These are phyloP conservation scores for Dictyophora rubrovolvata DNA, from an alignment of 768 basidiomycete genomes.

Conservation along the genomic window DNA sequence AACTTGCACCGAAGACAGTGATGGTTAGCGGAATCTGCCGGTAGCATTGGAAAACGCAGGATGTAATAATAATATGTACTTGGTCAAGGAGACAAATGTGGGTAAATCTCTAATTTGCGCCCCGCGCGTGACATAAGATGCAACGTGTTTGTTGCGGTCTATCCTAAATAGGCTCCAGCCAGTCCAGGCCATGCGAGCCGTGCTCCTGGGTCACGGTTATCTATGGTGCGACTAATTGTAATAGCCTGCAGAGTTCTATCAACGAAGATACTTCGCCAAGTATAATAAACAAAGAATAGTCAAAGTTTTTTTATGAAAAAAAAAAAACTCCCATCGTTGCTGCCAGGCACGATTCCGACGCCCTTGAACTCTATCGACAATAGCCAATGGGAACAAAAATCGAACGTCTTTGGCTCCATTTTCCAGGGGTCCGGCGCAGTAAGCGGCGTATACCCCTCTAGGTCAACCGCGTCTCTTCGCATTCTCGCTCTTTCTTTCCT, in stretches of 20 bases:
- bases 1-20: no score
- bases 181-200: neutral
- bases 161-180: neutral
- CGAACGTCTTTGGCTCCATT: neutral
- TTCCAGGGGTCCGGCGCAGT: neutral
- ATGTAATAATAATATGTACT: no score
- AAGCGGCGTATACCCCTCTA: conserved; percentile 4
- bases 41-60: neutral
- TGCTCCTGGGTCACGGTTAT: neutral
- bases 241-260: neutral
- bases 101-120: neutral
- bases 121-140: neutral
- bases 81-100: no score
- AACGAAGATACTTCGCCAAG: neutral
- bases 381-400: neutral
- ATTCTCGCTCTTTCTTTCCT: neutral
- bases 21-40: neutral
- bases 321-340: neutral
- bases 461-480: neutral
- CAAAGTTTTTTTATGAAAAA: neutral
- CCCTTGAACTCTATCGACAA: conserved; percentile 5
- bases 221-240: neutral
- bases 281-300: neutral
- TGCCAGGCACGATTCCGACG: conserved; percentile 2
- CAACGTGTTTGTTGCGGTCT: neutral